phyloP scores from a whole-genome alignment of 2,329 filamentous ascomycete species.

The Diplocarpon mali region DNA sequence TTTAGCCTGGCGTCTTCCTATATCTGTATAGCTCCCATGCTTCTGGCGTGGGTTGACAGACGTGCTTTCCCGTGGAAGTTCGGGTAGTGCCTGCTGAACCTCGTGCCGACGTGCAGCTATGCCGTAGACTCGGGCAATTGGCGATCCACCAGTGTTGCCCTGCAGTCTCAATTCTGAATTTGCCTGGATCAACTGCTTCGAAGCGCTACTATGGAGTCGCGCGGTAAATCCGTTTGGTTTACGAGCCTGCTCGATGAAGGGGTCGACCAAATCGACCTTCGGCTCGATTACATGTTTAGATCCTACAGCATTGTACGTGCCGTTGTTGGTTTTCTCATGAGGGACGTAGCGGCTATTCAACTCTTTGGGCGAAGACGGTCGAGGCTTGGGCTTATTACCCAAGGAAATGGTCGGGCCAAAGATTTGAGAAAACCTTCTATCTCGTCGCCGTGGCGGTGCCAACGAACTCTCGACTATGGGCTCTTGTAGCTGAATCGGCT shows the following conservation, averaged over 20 bases:
- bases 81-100: not conserved
- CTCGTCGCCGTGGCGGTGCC: not conserved
- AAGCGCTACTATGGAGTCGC: slow-evolving; percentile 10
- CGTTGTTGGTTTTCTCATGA: slow-evolving; percentile 19
- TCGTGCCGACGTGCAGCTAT: not conserved
- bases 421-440: slow-evolving; percentile 5
- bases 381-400: slow-evolving; percentile 16
- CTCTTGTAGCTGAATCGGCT: not conserved
- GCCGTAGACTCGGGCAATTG: not conserved
- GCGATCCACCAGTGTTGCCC: not conserved
- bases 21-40: not conserved
- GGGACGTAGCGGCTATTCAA: slow-evolving; percentile 17
- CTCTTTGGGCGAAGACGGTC: slow-evolving; percentile 18
- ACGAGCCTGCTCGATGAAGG: slow-evolving; percentile 17
- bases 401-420: slow-evolving; percentile 17
- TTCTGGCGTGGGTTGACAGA: not conserved
- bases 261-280: slow-evolving; percentile 17
- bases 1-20: not conserved
- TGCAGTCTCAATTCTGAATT: not conserved
- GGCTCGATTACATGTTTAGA: slow-evolving; percentile 16
- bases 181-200: not conserved
- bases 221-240: slow-evolving; percentile 16
- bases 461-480: not conserved
- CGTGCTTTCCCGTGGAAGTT: not conserved
- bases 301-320: slow-evolving; percentile 17